These are phyloP conservation scores for Gonium pectorale DNA, from an alignment of 139 green algal species.

Conservation along the genomic window DNA sequence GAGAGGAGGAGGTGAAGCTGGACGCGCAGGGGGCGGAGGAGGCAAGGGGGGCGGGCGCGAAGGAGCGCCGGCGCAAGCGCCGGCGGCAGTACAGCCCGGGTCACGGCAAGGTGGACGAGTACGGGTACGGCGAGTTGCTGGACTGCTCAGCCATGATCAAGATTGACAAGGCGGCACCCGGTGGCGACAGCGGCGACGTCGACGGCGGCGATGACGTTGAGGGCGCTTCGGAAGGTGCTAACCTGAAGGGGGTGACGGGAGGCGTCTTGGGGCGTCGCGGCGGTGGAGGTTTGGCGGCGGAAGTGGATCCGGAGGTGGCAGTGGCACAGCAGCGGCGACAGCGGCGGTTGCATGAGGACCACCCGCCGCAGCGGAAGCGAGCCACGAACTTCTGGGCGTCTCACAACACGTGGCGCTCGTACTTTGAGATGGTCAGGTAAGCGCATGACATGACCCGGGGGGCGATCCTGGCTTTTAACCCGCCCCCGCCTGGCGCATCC, in stretches of 20 bases:
- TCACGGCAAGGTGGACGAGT: conserved; percentile 45
- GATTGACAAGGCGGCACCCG: not conserved
- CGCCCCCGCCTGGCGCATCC: no score
- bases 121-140: conserved; percentile 50
- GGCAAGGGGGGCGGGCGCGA: not conserved
- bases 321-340: not conserved
- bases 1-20: no score
- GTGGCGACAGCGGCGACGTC: not conserved
- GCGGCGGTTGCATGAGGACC: not conserved
- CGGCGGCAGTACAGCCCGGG: conserved; percentile 42
- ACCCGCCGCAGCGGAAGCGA: not conserved
- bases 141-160: conserved; percentile 56
- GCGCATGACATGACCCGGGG: not conserved
- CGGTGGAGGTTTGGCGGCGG: not conserved
- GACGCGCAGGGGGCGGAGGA: not conserved
- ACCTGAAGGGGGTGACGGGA: no score
- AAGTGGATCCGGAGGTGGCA: not conserved
- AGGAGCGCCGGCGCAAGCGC: not conserved
- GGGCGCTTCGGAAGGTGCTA: no score
- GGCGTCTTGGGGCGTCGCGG: no score
- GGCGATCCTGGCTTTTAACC: no score
- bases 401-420: conserved; percentile 58
- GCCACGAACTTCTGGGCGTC: conserved; percentile 42
- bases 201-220: not conserved
- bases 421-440: conserved; percentile 59